Percentiles rank a stretch among this genome's conserved stretches.
These are phyloP conservation scores for Solanum sitiens DNA, from an alignment of 257 asterid species.

Conservation along the genomic window DNA sequence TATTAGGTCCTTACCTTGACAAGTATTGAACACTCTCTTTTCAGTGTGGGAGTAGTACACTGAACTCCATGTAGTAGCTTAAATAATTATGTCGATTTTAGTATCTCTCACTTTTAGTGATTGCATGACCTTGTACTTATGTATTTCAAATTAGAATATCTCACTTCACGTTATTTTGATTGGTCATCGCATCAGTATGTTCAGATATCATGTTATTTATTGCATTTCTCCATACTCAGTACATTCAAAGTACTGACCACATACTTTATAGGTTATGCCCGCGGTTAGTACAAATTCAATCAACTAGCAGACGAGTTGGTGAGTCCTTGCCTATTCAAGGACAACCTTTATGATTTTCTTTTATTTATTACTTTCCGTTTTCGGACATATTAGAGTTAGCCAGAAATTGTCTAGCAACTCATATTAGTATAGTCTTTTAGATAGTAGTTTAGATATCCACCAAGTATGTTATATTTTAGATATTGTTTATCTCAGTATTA, in stretches of 20 bases:
- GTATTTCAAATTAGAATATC: not conserved
- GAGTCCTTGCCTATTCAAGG: not conserved
- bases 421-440: not conserved
- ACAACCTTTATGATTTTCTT: not conserved
- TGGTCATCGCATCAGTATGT: not conserved
- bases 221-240: not conserved
- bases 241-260: too few species aligned
- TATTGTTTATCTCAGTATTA: not conserved
- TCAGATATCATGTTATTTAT: too few species aligned
- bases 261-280: not conserved
- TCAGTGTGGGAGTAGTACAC: not conserved
- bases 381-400: not conserved
- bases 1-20: not conserved
- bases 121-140: not conserved
- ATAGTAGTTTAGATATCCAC: too few species aligned
- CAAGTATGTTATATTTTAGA: not conserved
- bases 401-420: not conserved
- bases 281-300: too few species aligned
- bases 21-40: too few species aligned
- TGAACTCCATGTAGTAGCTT: not conserved
- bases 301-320: not conserved
- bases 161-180: not conserved
- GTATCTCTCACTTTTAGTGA: not conserved
- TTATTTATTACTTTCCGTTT: too few species aligned
- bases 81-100: not conserved